Evolutionary conservation across 2,329 filamentous ascomycete genomes (phyloP).

Genomic region (Alternaria alternata): DNA sequence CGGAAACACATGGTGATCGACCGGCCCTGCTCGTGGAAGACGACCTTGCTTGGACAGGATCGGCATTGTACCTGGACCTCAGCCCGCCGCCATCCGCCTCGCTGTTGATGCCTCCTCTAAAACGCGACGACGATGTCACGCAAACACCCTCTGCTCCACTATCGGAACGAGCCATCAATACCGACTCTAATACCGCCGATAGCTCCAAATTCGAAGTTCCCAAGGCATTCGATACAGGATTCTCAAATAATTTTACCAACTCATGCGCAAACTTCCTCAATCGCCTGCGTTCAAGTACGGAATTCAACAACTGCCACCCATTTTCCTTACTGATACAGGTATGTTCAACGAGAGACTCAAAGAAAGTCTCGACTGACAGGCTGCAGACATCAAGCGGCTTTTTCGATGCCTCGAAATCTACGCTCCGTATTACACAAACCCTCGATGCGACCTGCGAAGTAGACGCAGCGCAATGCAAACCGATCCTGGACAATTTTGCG

Average conservation of each 20-base stretch:
- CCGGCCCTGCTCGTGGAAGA: constrained; percentile 34
- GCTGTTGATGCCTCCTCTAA: constrained; percentile 47
- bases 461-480: constrained; percentile 70
- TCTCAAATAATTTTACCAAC: constrained; percentile 62
- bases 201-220: constrained; percentile 46
- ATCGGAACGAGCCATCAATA: constrained; percentile 36
- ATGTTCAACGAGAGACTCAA: constrained; percentile 38
- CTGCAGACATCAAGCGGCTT: constrained; percentile 80
- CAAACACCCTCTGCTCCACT: constrained; percentile 31
- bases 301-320: constrained; percentile 79
- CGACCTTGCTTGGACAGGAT: constrained; percentile 41
- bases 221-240: constrained; percentile 56
- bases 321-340: constrained; percentile 85
- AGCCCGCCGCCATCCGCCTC: constrained; percentile 38
- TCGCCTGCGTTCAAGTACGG: constrained; percentile 69
- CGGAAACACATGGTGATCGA: constrained; percentile 44
- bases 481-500: constrained; percentile 71
- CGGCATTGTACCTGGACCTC: constrained; percentile 41
- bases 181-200: constrained; percentile 30
- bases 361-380: constrained; percentile 11
- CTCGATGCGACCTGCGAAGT: constrained; percentile 81
- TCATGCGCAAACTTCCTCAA: constrained; percentile 74
- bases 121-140: constrained; percentile 34
- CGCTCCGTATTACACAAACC: constrained; percentile 75
- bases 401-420: constrained; percentile 78